Evolutionary conservation across 2,329 filamentous ascomycete genomes (phyloP).

Genomic region (Trichoderma aggressivum): DNA sequence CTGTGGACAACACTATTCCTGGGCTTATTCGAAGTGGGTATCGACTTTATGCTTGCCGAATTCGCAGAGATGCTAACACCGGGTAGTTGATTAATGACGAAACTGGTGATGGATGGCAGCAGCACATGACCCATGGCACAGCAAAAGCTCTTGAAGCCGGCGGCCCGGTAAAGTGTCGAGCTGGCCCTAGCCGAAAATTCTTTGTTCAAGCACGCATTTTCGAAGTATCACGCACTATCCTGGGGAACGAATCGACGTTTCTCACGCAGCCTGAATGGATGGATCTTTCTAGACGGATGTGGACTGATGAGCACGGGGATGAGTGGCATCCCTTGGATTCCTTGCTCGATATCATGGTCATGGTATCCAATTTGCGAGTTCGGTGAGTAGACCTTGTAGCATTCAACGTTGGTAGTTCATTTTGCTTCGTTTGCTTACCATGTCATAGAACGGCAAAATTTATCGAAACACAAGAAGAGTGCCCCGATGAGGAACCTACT

Average conservation of each 20-base stretch:
- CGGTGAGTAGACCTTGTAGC: conserved; percentile 24
- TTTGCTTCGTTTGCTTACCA: neutral
- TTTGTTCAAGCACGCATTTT: conserved; percentile 31
- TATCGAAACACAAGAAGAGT: neutral
- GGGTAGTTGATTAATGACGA: conserved; percentile 32
- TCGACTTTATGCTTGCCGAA: rapidly evolving
- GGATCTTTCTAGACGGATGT: conserved; percentile 11
- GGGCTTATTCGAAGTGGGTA: conserved; percentile 34
- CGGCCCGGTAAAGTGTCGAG: conserved; percentile 27
- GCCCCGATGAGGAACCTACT: neutral
- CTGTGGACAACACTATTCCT: conserved; percentile 36
- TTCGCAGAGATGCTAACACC: neutral
- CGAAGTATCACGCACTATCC: conserved; percentile 26
- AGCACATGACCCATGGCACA: conserved; percentile 36
- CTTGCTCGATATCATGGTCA: conserved; percentile 31
- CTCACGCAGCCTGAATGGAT: conserved; percentile 25
- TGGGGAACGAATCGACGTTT: conserved; percentile 26
- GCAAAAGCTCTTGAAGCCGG: conserved; percentile 30
- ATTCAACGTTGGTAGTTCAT: neutral
- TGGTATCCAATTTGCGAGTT: conserved; percentile 31
- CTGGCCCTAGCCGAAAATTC: conserved; percentile 27
- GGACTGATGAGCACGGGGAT: neutral
- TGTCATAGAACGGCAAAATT: neutral
- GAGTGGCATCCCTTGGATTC: conserved; percentile 22
- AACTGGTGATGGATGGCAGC: conserved; percentile 33